Percentiles rank a stretch among this genome's conserved stretches.
These are phyloP conservation scores for Lachnellula cervina DNA, from an alignment of 2,329 filamentous ascomycete genomes.

Conservation along the genomic window DNA sequence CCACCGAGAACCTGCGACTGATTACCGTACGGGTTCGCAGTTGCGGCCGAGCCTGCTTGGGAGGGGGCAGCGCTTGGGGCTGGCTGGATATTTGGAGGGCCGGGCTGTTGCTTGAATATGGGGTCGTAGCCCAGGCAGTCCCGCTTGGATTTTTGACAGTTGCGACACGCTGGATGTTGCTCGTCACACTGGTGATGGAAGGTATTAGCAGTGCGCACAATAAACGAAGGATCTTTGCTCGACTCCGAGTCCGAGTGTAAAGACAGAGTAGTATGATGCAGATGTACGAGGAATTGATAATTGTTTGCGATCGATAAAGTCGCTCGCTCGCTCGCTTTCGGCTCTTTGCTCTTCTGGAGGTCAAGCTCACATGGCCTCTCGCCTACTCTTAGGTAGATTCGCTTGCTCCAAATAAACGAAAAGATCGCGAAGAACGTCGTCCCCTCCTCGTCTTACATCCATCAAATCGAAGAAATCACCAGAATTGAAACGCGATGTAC, in stretches of 20 bases:
- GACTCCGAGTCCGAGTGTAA: no score
- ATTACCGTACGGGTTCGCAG: constrained; percentile 41
- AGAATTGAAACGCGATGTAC: constrained; percentile 29
- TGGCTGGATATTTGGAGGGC: constrained; percentile 68
- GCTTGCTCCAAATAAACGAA: constrained; percentile 34
- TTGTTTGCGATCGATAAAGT: not conserved
- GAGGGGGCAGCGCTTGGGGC: constrained; percentile 46
- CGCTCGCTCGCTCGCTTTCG: constrained; percentile 6
- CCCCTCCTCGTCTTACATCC: constrained; percentile 20
- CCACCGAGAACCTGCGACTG: constrained; percentile 42
- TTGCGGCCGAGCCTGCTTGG: constrained; percentile 22
- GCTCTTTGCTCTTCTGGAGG: constrained; percentile 16
- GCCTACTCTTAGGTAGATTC: constrained; percentile 34
- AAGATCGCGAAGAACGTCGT: constrained; percentile 28
- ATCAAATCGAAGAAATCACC: constrained; percentile 16
- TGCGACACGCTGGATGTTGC: constrained; percentile 84
- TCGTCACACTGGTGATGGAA: constrained; percentile 75
- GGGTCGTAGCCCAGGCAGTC: constrained; percentile 84
- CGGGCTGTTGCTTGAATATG: constrained; percentile 68
- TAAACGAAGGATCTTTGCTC: not conserved
- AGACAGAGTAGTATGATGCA: no score
- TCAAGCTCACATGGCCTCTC: constrained; percentile 32
- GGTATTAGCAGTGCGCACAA: constrained; percentile 15
- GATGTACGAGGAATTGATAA: not conserved
- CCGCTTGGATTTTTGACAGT: constrained; percentile 84